These are phyloP conservation scores for Helenozyma baotianmanensis DNA, from an alignment of 805 yeast species.

Conservation along the genomic window DNA sequence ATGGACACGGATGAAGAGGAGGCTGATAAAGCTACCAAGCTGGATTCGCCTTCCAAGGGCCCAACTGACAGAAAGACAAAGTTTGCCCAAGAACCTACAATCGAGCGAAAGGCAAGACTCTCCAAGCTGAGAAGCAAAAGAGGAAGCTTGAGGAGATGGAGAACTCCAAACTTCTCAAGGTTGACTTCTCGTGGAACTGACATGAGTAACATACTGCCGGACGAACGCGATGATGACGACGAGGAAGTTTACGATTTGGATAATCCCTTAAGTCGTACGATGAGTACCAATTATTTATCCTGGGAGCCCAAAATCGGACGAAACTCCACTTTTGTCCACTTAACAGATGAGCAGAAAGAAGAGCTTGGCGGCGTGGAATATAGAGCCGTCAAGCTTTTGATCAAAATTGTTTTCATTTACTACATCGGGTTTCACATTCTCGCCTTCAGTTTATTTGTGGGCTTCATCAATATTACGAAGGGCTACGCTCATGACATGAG, in stretches of 20 bases:
- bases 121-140: slow-evolving; percentile 4
- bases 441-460: slow-evolving; percentile 48
- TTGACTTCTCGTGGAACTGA: slow-evolving; percentile 9
- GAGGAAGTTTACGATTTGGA: slow-evolving; percentile 8
- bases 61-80: slow-evolving; percentile 6
- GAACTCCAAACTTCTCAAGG: slow-evolving; percentile 12
- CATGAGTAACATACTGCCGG: slow-evolving; percentile 7
- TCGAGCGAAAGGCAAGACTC: slow-evolving; percentile 8
- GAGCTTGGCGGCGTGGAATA: slow-evolving; percentile 98
- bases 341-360: slow-evolving; percentile 79
- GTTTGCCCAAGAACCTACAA: slow-evolving; percentile 13
- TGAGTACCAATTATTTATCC: slow-evolving; percentile 69
- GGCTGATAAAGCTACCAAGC: neutral
- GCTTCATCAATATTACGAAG: slow-evolving; percentile 46
- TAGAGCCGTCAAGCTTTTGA: slow-evolving; percentile 75
- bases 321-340: slow-evolving; percentile 83
- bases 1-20: slow-evolving; percentile 12
- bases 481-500: slow-evolving; percentile 43
- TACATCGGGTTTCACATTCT: slow-evolving; percentile 73
- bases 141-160: slow-evolving; percentile 14
- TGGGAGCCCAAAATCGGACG: slow-evolving; percentile 91
- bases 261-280: slow-evolving; percentile 18
- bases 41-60: neutral
- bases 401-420: slow-evolving; percentile 58
- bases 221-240: slow-evolving; percentile 16